Evolutionary conservation across 441 rosid species (phyloP).

Genomic region (Biscutella laevigata): DNA sequence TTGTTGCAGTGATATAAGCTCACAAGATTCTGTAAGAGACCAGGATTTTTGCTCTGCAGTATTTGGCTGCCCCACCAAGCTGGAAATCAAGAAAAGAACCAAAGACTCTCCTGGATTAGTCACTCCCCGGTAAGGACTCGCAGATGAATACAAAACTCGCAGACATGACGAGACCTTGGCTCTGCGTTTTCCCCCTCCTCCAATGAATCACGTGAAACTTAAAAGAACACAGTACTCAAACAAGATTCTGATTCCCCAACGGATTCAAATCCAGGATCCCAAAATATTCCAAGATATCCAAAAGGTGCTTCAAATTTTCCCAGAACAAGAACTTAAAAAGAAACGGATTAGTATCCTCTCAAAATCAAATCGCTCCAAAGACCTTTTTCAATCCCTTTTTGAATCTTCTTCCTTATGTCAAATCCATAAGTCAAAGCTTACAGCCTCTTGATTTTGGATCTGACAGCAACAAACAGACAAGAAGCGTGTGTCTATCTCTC

Average conservation of each 20-base stretch:
- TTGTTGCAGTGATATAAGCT: constrained; percentile 14
- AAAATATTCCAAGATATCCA: not conserved
- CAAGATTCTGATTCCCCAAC: not conserved
- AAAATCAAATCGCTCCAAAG: constrained; percentile 7
- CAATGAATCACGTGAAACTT: constrained; percentile 31
- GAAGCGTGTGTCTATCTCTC: too few relatives aligned
- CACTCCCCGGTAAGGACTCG: constrained; percentile 26
- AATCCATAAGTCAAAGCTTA: constrained; percentile 34
- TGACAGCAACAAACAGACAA: constrained; percentile 16
- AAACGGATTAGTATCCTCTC: not conserved
- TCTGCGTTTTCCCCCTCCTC: not conserved
- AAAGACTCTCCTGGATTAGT: constrained; percentile 34
- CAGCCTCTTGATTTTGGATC: constrained; percentile 31
- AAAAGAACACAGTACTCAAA: constrained; percentile 13
- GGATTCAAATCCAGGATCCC: constrained; percentile 5
- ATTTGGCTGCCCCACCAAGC: constrained; percentile 42
- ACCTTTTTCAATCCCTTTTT: too few relatives aligned
- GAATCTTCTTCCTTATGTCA: constrained; percentile 21
- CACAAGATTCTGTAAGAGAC: constrained; percentile 19
- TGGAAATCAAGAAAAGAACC: constrained; percentile 35
- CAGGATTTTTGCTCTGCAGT: constrained; percentile 29
- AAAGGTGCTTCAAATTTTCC: not conserved
- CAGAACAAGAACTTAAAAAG: too few relatives aligned
- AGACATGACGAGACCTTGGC: constrained; percentile 35
- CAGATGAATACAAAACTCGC: constrained; percentile 30